Conservation (phyloP, 2,329 filamentous ascomycete genomes). For the Arthrocladium fulminans region DNA sequence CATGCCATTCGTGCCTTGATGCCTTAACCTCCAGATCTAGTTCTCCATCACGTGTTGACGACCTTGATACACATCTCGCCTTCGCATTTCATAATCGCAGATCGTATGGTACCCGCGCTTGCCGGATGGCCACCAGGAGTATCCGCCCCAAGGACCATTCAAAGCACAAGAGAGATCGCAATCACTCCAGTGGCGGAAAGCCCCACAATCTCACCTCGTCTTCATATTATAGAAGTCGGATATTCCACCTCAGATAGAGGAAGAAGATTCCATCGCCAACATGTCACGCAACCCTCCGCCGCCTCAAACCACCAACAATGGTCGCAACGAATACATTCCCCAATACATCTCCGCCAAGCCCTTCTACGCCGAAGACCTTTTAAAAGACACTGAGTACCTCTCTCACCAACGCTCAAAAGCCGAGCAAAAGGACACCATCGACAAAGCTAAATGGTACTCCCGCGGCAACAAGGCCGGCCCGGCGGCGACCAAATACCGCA, state of each 20-base stretch:
- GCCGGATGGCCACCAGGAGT: too few species aligned
- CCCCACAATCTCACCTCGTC: too few species aligned
- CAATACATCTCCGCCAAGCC: conserved; percentile 96
- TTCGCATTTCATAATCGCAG: neutral
- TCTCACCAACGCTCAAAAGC: conserved; percentile 35
- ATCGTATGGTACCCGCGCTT: too few species aligned
- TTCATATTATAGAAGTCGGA: too few species aligned
- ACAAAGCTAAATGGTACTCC: conserved; percentile 81
- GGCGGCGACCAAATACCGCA: conserved; percentile 91
- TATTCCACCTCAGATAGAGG: too few species aligned
- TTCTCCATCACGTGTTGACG: neutral
- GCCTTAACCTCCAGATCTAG: neutral
- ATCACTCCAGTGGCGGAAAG: too few species aligned
- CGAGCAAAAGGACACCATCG: conserved; percentile 29
- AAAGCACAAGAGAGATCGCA: too few species aligned
- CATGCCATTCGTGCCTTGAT: neutral
- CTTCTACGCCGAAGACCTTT: conserved; percentile 60
- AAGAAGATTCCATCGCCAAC: neutral
- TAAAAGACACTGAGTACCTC: conserved; percentile 8
- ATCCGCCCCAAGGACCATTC: too few species aligned
- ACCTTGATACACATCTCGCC: neutral
- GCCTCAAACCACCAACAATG: conserved; percentile 2
- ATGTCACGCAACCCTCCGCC: conserved; percentile 8
- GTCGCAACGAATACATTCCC: conserved; percentile 93
- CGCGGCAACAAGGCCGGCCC: conserved; percentile 75